These are phyloP conservation scores for Hypholoma sublateritium DNA, from an alignment of 768 basidiomycete species.

Conservation along the genomic window DNA sequence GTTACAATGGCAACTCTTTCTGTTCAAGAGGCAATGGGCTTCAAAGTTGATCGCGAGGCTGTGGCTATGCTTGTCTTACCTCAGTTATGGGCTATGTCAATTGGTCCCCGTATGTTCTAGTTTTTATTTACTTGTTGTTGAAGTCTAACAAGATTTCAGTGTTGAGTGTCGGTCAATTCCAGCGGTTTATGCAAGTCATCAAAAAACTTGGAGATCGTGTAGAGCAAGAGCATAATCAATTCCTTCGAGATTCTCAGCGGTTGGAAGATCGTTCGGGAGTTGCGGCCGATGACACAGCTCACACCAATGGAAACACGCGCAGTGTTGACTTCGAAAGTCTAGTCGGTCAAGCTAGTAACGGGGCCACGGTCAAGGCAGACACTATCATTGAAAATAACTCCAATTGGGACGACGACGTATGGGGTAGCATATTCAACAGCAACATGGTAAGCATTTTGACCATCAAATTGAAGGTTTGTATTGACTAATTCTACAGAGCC, in stretches of 20 bases:
- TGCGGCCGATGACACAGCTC: slow-evolving; percentile 47
- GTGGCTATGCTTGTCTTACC: slow-evolving; percentile 87
- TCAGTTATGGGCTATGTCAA: slow-evolving; percentile 96
- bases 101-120: slow-evolving; percentile 76
- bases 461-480: neutral
- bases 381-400: slow-evolving; percentile 34
- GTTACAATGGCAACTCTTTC: slow-evolving; percentile 91
- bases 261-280: slow-evolving; percentile 75
- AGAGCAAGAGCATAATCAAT: slow-evolving; percentile 89
- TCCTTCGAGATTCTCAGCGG: slow-evolving; percentile 89
- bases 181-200: slow-evolving; percentile 87
- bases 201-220: slow-evolving; percentile 80
- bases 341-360: slow-evolving; percentile 56
- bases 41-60: slow-evolving; percentile 91
- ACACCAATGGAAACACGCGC: slow-evolving; percentile 29
- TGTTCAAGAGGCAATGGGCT: slow-evolving; percentile 96
- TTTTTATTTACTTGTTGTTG: neutral
- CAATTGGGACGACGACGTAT: slow-evolving; percentile 81
- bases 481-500: slow-evolving; percentile 3
- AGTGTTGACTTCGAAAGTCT: slow-evolving; percentile 81
- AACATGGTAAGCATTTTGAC: slow-evolving; percentile 24
- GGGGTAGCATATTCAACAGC: slow-evolving; percentile 73
- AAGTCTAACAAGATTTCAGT: slow-evolving; percentile 39
- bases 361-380: slow-evolving; percentile 46
- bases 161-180: slow-evolving; percentile 84